Conservation (phyloP, 208 protist species). For the Trichomonas vaginalis region DNA sequence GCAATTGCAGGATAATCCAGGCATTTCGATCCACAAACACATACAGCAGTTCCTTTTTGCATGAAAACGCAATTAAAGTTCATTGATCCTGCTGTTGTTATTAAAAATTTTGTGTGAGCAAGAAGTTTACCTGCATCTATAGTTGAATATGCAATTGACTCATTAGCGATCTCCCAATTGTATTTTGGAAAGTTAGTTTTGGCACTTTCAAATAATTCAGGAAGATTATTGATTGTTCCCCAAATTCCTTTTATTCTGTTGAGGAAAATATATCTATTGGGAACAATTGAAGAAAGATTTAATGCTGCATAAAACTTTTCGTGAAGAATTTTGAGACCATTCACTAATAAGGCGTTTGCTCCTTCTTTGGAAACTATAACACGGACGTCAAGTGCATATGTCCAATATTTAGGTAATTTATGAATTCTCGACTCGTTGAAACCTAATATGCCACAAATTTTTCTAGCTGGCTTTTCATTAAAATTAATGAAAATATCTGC, state of each 20-base stretch:
- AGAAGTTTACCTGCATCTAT: neutral
- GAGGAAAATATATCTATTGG: neutral
- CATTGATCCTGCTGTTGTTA: neutral
- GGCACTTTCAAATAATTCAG: neutral
- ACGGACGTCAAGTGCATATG: neutral
- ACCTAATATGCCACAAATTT: neutral
- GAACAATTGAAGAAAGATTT: neutral
- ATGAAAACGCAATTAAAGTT: neutral
- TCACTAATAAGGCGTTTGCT: neutral
- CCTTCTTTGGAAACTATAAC: neutral
- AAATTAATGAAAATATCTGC: neutral
- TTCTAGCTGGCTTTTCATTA: neutral
- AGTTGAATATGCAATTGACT: neutral
- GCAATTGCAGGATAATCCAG: neutral
- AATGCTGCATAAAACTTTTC: neutral
- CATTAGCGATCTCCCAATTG: neutral
- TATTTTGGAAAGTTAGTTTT: neutral
- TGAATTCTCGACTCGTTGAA: neutral
- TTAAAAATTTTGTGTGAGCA: neutral
- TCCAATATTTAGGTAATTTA: neutral
- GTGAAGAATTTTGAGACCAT: neutral
- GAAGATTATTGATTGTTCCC: neutral
- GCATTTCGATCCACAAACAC: neutral
- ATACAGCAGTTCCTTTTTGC: neutral
- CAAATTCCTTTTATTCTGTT: neutral